Evolutionary conservation across 2,329 filamentous ascomycete species (phyloP).

Genomic region (Sporothrix inflata): DNA sequence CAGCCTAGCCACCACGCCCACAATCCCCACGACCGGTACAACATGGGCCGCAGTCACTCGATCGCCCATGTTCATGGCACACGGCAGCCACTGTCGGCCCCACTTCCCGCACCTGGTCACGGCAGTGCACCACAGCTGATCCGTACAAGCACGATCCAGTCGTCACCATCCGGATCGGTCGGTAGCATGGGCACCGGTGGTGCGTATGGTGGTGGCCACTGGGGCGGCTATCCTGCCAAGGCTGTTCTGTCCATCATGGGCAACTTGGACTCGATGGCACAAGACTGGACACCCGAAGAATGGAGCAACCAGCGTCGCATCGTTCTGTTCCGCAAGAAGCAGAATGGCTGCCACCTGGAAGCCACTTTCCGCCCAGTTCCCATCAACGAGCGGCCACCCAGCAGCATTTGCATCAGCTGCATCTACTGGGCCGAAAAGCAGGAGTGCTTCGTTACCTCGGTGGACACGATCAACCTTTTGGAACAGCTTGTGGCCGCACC

Average conservation of each 20-base stretch:
- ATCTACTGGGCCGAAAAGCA: conserved; percentile 94
- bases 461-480: conserved; percentile 94
- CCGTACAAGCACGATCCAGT: conserved; percentile 59
- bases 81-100: conserved; percentile 52
- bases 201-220: conserved; percentile 68
- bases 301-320: conserved; percentile 77
- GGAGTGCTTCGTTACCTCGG: conserved; percentile 92
- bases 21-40: conserved; percentile 33
- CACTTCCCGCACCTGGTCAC: conserved; percentile 52
- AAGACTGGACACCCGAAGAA: conserved; percentile 83
- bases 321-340: conserved; percentile 83
- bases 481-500: conserved; percentile 80
- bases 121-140: conserved; percentile 52
- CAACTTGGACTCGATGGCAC: conserved; percentile 81
- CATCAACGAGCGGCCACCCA: conserved; percentile 75
- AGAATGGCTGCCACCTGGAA: conserved; percentile 79
- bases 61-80: conserved; percentile 48
- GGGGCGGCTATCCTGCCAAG: conserved; percentile 81
- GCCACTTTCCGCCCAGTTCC: conserved; percentile 79
- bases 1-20: conserved; percentile 25
- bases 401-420: conserved; percentile 94
- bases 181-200: conserved; percentile 40
- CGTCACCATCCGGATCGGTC: conserved; percentile 33
- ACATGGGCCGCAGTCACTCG: conserved; percentile 43
- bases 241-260: conserved; percentile 83